Conservation (phyloP, 2,329 filamentous ascomycete species). For the Aspergillus fumigatus region DNA sequence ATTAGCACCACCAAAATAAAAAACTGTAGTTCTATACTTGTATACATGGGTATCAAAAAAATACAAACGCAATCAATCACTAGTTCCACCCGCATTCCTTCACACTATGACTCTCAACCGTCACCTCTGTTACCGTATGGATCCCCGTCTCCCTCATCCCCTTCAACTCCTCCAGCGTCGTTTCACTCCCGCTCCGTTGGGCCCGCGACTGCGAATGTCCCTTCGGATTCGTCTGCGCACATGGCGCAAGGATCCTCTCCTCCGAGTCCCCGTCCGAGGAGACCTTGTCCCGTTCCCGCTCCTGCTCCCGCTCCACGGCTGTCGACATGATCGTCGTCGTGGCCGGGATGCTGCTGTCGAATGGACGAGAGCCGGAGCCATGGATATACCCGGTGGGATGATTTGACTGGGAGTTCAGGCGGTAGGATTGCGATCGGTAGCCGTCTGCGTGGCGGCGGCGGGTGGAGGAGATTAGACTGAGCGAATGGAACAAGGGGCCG, state of each 20-base stretch:
- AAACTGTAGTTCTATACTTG: too few relatives aligned
- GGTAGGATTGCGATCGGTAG: not conserved
- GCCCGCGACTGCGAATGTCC: too few relatives aligned
- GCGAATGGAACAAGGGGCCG: slow-evolving; percentile 36
- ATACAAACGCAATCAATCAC: not conserved
- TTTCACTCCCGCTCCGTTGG: not conserved
- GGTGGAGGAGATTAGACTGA: slow-evolving; percentile 13
- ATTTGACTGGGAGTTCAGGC: not conserved
- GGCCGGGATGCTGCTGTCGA: not conserved
- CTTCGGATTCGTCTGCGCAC: not conserved
- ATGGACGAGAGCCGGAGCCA: not conserved
- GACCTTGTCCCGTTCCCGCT: not conserved
- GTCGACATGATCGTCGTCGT: slow-evolving; percentile 4
- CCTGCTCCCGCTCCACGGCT: not conserved
- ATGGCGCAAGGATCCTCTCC: slow-evolving; percentile 3
- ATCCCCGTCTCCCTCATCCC: not conserved
- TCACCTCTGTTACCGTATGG: slow-evolving; percentile 12
- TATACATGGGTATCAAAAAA: not conserved
- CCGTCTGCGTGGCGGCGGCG: slow-evolving; percentile 1
- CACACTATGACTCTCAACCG: slow-evolving; percentile 9
- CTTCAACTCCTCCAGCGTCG: not conserved
- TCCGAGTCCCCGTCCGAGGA: slow-evolving; percentile 2
- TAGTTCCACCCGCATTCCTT: not conserved
- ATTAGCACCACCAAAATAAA: too few relatives aligned
- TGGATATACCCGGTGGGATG: not conserved